Percentiles rank a stretch among this genome's conserved stretches.
Conservation (phyloP, 2,329 filamentous ascomycete genomes). For the Microcera coccophila region DNA sequence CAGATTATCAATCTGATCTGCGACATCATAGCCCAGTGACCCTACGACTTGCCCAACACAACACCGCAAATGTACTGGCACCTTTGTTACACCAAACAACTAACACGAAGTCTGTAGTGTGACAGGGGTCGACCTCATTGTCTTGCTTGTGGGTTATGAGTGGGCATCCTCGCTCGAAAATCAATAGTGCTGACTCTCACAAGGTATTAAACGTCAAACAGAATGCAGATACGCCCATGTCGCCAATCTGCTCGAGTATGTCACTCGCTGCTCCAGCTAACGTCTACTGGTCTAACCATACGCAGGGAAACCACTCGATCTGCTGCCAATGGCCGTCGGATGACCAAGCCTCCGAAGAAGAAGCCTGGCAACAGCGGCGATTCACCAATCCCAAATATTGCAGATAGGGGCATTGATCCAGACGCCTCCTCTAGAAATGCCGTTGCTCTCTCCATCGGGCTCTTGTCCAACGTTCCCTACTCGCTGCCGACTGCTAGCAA, state of each 20-base stretch:
- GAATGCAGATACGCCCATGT: slow-evolving; percentile 72
- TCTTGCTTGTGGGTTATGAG: slow-evolving; percentile 61
- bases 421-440: slow-evolving; percentile 46
- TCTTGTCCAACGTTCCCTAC: slow-evolving; percentile 70
- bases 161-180: slow-evolving; percentile 3
- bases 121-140: slow-evolving; percentile 69
- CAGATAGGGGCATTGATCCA: slow-evolving; percentile 50
- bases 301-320: slow-evolving; percentile 55
- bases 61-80: not conserved
- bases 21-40: not conserved
- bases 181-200: slow-evolving; percentile 22
- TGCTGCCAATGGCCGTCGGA: slow-evolving; percentile 50
- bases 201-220: slow-evolving; percentile 72
- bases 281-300: not conserved
- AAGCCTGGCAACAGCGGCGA: slow-evolving; percentile 39
- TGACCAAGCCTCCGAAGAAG: slow-evolving; percentile 57
- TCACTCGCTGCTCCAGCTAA: slow-evolving; percentile 9
- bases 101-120: slow-evolving; percentile 50
- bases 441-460: slow-evolving; percentile 53
- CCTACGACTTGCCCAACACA: not conserved
- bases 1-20: not conserved
- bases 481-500: slow-evolving; percentile 68
- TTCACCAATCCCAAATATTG: slow-evolving; percentile 50
- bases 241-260: slow-evolving; percentile 72
- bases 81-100: not conserved